These are phyloP conservation scores for Lecanoromycetidae sp. DNA, from an alignment of 2,329 filamentous ascomycete genomes.

Conservation along the genomic window DNA sequence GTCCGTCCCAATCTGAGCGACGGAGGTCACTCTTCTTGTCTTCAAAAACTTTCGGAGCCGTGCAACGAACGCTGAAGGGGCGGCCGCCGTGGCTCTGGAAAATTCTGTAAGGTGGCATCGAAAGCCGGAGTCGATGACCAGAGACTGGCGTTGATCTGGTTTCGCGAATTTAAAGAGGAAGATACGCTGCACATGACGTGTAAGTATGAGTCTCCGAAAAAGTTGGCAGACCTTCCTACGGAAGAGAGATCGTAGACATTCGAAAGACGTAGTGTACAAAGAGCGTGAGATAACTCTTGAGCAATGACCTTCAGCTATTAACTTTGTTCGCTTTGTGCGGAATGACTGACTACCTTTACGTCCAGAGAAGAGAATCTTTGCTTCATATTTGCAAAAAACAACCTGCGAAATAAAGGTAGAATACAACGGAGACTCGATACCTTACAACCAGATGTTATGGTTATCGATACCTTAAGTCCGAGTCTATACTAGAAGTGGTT, in stretches of 20 bases:
- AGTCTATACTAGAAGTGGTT: no score
- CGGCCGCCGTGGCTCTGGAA: slow-evolving; percentile 69
- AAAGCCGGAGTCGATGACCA: slow-evolving; percentile 90
- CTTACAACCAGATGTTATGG: neutral
- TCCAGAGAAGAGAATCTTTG: slow-evolving; percentile 48
- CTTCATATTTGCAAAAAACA: slow-evolving; percentile 34
- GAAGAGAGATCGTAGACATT: slow-evolving; percentile 96
- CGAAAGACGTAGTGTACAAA: slow-evolving; percentile 68
- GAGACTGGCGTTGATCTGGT: slow-evolving; percentile 74
- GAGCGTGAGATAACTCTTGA: slow-evolving; percentile 69
- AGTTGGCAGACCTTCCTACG: slow-evolving; percentile 27
- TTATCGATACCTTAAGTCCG: no score
- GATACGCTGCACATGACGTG: slow-evolving; percentile 49
- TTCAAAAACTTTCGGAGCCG: slow-evolving; percentile 79
- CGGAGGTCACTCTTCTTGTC: slow-evolving; percentile 67
- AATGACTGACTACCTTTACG: slow-evolving; percentile 35
- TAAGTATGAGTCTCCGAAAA: neutral
- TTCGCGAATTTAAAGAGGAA: slow-evolving; percentile 92
- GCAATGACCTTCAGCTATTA: slow-evolving; percentile 57
- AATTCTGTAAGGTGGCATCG: slow-evolving; percentile 90
- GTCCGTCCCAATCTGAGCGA: slow-evolving; percentile 83
- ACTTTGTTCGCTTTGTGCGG: no score
- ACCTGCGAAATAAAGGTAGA: neutral
- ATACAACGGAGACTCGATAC: neutral
- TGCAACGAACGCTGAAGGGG: slow-evolving; percentile 74